Evolutionary conservation across 805 yeast genomes (phyloP).

Genomic region (Metschnikowia colocasiae): DNA sequence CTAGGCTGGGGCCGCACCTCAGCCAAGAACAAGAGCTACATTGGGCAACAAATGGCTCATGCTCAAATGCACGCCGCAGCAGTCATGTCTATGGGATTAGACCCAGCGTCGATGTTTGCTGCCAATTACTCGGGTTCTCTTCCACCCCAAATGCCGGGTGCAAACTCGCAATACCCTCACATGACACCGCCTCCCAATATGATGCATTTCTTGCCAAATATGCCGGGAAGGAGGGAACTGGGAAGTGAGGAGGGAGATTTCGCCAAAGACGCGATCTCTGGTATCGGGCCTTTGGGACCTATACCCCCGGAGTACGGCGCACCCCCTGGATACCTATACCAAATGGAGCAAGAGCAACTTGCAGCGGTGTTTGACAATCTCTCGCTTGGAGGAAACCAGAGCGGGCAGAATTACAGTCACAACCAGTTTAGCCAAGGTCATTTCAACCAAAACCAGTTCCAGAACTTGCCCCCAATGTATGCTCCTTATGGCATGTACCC

Average conservation of each 20-base stretch:
- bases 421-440: neutral
- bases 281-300: neutral
- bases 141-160: neutral
- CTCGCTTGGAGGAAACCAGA: neutral
- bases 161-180: neutral
- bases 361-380: neutral
- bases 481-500: constrained; percentile 2
- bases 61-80: constrained; percentile 38
- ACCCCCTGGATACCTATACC: neutral
- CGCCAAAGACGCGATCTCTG: neutral
- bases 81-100: constrained; percentile 38
- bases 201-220: neutral
- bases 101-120: constrained; percentile 32
- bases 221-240: neutral
- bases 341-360: neutral
- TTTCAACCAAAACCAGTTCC: neutral
- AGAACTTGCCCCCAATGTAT: neutral
- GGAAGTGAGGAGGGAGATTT: neutral
- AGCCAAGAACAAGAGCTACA: constrained; percentile 6
- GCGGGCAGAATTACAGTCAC: neutral
- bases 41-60: constrained; percentile 29
- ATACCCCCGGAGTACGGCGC: neutral
- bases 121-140: neutral
- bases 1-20: constrained; percentile 79
- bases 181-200: neutral